Conservation (phyloP, 257 asterid species). For the Linaria vulgaris region DNA sequence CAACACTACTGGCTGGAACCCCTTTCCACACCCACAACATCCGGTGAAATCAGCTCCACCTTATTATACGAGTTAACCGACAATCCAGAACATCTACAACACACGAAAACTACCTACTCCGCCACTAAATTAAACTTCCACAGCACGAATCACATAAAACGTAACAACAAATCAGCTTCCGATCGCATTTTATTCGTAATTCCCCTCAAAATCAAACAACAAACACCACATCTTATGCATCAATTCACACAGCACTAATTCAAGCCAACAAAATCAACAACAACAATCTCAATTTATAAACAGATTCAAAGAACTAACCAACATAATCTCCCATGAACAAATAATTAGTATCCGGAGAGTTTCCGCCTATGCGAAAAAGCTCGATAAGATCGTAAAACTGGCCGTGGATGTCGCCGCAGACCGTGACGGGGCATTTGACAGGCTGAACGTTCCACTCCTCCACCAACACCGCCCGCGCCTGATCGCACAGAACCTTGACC, state of each 20-base stretch:
- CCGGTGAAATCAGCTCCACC: background rate
- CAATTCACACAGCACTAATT: conserved; percentile 11
- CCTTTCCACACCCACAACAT: background rate
- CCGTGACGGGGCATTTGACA: conserved; percentile 92
- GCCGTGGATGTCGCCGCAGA: conserved; percentile 90
- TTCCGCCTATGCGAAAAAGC: conserved; percentile 90
- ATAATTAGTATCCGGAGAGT: conserved; percentile 82
- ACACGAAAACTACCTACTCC: no score
- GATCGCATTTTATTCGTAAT: no score
- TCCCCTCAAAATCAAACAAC: no score
- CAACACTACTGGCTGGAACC: conserved; percentile 1
- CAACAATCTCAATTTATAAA: background rate
- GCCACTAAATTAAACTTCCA: no score
- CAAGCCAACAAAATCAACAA: conserved; percentile 2
- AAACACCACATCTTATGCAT: background rate
- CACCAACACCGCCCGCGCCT: conserved; percentile 77
- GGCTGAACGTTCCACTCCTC: conserved; percentile 97
- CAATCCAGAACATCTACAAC: no score
- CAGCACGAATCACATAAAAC: no score
- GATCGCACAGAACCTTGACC: conserved; percentile 79
- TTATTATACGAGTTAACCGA: no score
- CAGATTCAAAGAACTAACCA: conserved; percentile 49
- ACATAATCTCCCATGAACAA: conserved; percentile 96
- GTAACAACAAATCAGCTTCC: no score
- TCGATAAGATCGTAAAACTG: conserved; percentile 91